phyloP scores from a whole-genome alignment of 345 rosid genomes.

The Salix koriyanagi region DNA sequence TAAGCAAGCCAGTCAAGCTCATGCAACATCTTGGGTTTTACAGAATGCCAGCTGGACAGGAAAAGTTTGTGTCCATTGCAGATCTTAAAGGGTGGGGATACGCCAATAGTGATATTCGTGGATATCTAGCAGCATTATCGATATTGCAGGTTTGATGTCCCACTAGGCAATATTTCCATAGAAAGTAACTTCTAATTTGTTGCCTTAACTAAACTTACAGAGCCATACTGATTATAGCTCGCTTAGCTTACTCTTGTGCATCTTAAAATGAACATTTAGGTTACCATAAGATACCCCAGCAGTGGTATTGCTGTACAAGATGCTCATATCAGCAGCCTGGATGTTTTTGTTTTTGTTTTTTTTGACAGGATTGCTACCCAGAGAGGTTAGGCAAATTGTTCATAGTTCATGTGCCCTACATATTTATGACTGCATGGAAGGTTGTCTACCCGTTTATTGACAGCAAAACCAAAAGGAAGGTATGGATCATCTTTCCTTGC shows the following conservation, averaged over 20 bases:
- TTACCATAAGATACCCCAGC: background rate
- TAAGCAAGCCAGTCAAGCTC: conserved; percentile 4
- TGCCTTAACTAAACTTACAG: background rate
- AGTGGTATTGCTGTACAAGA: background rate
- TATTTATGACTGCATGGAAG: conserved; percentile 94
- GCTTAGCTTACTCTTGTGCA: background rate
- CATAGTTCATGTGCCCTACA: conserved; percentile 64
- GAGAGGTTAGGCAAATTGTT: conserved; percentile 77
- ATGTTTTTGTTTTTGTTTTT: background rate
- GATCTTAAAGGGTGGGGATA: conserved; percentile 96
- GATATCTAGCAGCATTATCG: conserved; percentile 61
- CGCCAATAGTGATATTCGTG: conserved; percentile 65
- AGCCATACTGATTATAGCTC: background rate
- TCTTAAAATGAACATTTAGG: background rate
- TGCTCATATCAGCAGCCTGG: conserved; percentile 1
- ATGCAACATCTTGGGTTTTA: background rate
- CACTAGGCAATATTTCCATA: background rate
- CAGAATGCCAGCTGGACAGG: conserved; percentile 80
- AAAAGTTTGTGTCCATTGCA: conserved; percentile 57
- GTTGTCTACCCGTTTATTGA: conserved; percentile 75
- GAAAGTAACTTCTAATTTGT: background rate
- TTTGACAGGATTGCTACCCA: conserved; percentile 72
- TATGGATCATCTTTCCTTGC: conserved; percentile 15
- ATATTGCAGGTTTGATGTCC: conserved; percentile 64
- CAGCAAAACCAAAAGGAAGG: conserved; percentile 81